Conservation (phyloP, 2,329 filamentous ascomycete species). For the Fusarium tjaetaba region DNA sequence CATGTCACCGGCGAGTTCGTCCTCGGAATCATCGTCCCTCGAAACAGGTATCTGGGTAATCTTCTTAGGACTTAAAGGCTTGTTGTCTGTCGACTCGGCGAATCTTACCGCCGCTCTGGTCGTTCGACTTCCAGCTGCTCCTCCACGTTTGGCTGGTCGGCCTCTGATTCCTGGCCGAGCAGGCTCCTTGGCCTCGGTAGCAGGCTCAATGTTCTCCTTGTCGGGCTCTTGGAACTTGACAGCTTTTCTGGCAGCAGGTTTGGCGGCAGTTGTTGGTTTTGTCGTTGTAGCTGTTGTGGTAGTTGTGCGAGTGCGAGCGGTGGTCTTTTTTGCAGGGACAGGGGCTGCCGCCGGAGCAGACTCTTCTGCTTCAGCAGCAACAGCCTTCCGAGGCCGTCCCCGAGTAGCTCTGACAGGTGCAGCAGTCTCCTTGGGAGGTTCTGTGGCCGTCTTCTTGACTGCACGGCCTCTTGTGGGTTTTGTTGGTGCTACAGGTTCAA, state of each 20-base stretch:
- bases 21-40: slow-evolving; percentile 64
- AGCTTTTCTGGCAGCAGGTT: slow-evolving; percentile 64
- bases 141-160: slow-evolving; percentile 57
- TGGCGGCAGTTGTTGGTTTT: slow-evolving; percentile 50
- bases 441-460: slow-evolving; percentile 42
- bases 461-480: slow-evolving; percentile 46
- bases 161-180: slow-evolving; percentile 50
- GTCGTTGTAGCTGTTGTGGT: slow-evolving; percentile 48
- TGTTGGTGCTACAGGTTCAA: slow-evolving; percentile 32
- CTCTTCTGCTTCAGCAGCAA: slow-evolving; percentile 36
- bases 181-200: slow-evolving; percentile 50
- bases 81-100: slow-evolving; percentile 52
- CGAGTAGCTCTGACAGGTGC: slow-evolving; percentile 51
- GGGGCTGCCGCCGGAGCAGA: slow-evolving; percentile 44
- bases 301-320: slow-evolving; percentile 42
- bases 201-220: slow-evolving; percentile 69
- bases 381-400: slow-evolving; percentile 56
- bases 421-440: slow-evolving; percentile 36
- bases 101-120: slow-evolving; percentile 50
- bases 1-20: slow-evolving; percentile 66
- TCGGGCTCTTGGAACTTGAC: slow-evolving; percentile 73
- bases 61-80: slow-evolving; percentile 72
- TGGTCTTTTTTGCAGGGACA: slow-evolving; percentile 48
- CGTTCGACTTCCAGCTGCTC: slow-evolving; percentile 44
- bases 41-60: slow-evolving; percentile 64